A percentile compares a stretch with the other conserved stretches of the same genome.
Evolutionary conservation across 176 grass and related monocot species (phyloP).

Genomic region (Hordeum vulgare): DNA sequence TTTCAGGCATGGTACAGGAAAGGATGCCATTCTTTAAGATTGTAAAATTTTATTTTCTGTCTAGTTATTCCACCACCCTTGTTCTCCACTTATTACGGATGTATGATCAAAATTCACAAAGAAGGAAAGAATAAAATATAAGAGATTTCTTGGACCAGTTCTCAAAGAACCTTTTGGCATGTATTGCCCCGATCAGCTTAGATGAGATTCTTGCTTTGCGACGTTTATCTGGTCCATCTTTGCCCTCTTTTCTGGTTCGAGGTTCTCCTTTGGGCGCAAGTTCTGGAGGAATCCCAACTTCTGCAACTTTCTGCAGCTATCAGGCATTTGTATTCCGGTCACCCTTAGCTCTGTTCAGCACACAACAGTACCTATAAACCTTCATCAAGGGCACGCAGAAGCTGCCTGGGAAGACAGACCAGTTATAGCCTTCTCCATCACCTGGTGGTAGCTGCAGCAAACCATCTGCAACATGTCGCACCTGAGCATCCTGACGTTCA

Average conservation of each 20-base stretch:
- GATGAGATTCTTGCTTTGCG: slow-evolving; percentile 41
- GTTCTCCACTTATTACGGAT: slow-evolving; percentile 2
- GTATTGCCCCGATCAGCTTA: not conserved
- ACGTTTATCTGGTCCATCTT: slow-evolving; percentile 23
- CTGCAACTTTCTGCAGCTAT: slow-evolving; percentile 42
- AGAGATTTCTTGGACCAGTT: not conserved
- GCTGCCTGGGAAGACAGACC: not conserved
- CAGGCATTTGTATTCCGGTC: slow-evolving; percentile 18
- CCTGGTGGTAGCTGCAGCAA: not conserved
- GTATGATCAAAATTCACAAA: slow-evolving; percentile 1
- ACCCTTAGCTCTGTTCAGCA: not conserved
- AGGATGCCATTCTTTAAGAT: slow-evolving; percentile 33
- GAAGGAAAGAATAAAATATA: slow-evolving; percentile 22
- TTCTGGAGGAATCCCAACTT: slow-evolving; percentile 37
- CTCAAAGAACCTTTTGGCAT: not conserved
- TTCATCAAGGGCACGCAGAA: not conserved
- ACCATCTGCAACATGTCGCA: slow-evolving; percentile 40
- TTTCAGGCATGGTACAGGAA: slow-evolving; percentile 12
- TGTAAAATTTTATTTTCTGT: not conserved
- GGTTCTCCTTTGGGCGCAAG: not conserved
- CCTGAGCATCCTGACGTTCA: slow-evolving; percentile 56
- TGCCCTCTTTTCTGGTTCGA: slow-evolving; percentile 30
- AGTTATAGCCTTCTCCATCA: not conserved
- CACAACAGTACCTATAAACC: slow-evolving; percentile 9
- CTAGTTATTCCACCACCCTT: not conserved